Evolutionary conservation across 208 protist species (phyloP).

Genomic region (Crithidia expoeki): DNA sequence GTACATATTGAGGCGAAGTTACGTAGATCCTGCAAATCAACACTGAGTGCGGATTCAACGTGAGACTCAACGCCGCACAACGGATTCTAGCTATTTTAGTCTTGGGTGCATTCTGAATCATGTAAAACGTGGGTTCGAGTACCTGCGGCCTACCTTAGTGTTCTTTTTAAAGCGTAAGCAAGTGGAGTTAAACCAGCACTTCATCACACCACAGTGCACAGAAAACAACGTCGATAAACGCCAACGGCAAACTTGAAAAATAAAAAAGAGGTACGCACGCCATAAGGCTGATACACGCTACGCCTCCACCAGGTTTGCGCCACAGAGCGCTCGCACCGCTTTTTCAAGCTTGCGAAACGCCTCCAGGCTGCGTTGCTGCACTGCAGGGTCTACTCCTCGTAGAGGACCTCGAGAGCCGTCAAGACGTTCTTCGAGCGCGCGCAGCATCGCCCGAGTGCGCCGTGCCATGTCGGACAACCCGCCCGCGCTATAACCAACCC

Average conservation of each 20-base stretch:
- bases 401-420: neutral
- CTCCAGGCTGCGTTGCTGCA: slow-evolving; percentile 26
- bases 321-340: slow-evolving; percentile 24
- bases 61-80: no score
- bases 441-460: slow-evolving; percentile 28
- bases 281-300: no score
- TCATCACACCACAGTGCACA: neutral
- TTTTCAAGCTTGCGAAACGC: slow-evolving; percentile 27
- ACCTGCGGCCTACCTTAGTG: no score
- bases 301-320: neutral
- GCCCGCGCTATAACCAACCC: neutral
- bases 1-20: no score
- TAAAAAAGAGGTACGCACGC: neutral
- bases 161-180: no score
- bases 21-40: no score
- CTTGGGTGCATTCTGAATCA: no score
- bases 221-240: neutral
- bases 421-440: slow-evolving; percentile 33
- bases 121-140: no score
- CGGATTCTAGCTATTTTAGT: no score
- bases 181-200: neutral
- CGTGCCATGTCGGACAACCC: slow-evolving; percentile 15
- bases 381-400: slow-evolving; percentile 16
- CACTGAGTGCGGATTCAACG: no score
- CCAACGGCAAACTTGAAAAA: neutral